Conservation (phyloP, 2,329 filamentous ascomycete genomes). For the Phialophora expanda region DNA sequence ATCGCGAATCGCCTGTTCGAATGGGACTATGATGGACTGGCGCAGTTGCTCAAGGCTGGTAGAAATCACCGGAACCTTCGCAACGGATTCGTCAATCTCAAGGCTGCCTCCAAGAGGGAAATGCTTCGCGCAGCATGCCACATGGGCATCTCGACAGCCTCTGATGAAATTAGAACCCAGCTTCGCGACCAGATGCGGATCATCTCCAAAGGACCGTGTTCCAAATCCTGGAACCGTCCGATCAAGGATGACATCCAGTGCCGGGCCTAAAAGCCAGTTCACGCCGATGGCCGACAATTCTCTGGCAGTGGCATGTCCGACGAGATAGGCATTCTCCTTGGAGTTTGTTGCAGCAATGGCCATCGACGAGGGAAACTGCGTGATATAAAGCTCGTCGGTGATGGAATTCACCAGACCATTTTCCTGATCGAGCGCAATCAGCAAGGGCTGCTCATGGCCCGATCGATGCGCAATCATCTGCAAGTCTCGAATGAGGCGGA, state of each 20-base stretch:
- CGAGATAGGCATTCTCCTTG: slow-evolving; percentile 79
- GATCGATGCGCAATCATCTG: slow-evolving; percentile 89
- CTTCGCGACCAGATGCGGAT: slow-evolving; percentile 90
- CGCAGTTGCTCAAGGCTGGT: slow-evolving; percentile 91
- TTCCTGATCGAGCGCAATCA: slow-evolving; percentile 92
- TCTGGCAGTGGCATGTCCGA: slow-evolving; percentile 89
- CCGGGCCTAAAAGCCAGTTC: slow-evolving; percentile 91
- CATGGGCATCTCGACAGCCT: slow-evolving; percentile 86
- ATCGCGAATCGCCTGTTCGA: slow-evolving; percentile 83
- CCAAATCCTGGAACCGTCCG: slow-evolving; percentile 86
- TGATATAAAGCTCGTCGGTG: slow-evolving; percentile 92
- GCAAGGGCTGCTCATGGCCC: slow-evolving; percentile 82
- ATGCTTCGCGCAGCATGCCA: slow-evolving; percentile 91
- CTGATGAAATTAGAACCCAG: slow-evolving; percentile 91
- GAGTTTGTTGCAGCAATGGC: slow-evolving; percentile 90
- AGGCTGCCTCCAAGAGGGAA: slow-evolving; percentile 95
- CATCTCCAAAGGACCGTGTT: slow-evolving; percentile 85
- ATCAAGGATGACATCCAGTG: slow-evolving; percentile 90
- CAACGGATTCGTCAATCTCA: slow-evolving; percentile 85
- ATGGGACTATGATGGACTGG: slow-evolving; percentile 84
- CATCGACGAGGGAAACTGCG: slow-evolving; percentile 96
- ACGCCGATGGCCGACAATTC: slow-evolving; percentile 91
- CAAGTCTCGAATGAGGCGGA: slow-evolving; percentile 82
- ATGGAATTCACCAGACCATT: slow-evolving; percentile 97
- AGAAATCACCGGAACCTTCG: slow-evolving; percentile 93